These are phyloP conservation scores for Sporothrix brasiliensis DNA, from an alignment of 2,329 filamentous ascomycete species.

Conservation along the genomic window DNA sequence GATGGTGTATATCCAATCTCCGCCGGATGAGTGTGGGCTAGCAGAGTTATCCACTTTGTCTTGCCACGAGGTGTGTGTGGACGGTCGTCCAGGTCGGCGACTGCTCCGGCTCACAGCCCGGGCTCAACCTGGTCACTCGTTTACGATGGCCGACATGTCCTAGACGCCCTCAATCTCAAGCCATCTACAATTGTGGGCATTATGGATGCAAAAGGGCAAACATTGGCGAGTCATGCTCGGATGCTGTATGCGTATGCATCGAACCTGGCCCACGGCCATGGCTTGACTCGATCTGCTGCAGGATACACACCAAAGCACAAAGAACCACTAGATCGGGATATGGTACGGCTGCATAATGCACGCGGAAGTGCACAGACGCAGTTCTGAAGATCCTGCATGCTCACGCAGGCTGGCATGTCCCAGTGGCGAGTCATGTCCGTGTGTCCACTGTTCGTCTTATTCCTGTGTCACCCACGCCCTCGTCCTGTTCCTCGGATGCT, in stretches of 20 bases:
- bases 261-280: constrained; percentile 7
- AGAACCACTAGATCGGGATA: background rate
- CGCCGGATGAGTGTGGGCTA: background rate
- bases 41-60: background rate
- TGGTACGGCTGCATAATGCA: background rate
- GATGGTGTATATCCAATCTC: no score
- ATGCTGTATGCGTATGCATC: background rate
- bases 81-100: background rate
- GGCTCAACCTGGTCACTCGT: background rate
- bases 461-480: no score
- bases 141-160: background rate
- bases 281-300: constrained; percentile 13
- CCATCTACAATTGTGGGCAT: background rate
- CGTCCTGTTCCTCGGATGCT: background rate
- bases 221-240: background rate
- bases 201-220: background rate
- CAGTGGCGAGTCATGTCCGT: background rate
- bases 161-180: background rate
- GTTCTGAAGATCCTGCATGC: background rate
- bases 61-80: no score
- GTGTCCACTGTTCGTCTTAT: background rate
- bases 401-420: background rate
- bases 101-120: background rate
- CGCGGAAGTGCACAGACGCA: background rate
- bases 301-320: background rate